Percentiles rank a stretch among this genome's conserved stretches.
These are phyloP conservation scores for Ochromonas danica DNA, from an alignment of 108 stramenopile species.

Conservation along the genomic window DNA sequence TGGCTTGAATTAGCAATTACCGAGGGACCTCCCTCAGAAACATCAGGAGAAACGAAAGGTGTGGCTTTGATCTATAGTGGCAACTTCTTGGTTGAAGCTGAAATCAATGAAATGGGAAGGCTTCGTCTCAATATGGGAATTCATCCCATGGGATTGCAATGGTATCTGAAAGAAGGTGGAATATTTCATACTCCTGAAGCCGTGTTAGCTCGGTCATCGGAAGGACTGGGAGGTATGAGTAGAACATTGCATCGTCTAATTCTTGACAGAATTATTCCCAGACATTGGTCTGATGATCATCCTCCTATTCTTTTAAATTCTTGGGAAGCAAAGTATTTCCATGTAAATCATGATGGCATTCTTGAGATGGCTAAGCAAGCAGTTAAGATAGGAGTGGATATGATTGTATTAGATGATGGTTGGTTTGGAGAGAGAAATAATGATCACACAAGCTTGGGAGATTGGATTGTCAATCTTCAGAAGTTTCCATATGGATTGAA, in stretches of 20 bases:
- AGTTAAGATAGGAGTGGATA: not conserved
- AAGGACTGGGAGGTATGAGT: constrained; percentile 1
- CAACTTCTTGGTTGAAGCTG: constrained; percentile 28
- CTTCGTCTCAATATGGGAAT: constrained; percentile 20
- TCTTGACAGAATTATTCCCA: not conserved
- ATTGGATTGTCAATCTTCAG: constrained; percentile 11
- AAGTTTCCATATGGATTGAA: constrained; percentile 31
- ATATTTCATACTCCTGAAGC: constrained; percentile 6
- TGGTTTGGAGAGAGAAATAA: constrained; percentile 26
- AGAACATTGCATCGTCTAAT: constrained; percentile 1
- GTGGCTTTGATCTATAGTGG: constrained; percentile 35
- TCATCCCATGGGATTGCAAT: constrained; percentile 28
- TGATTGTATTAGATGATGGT: constrained; percentile 40
- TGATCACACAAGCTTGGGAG: constrained; percentile 31
- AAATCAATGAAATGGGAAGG: constrained; percentile 9
- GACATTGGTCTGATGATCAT: not conserved
- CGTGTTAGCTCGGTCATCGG: not conserved
- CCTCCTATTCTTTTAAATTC: constrained; percentile 10
- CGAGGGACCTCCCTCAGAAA: constrained; percentile 4
- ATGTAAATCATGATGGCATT: constrained; percentile 10
- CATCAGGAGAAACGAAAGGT: constrained; percentile 12
- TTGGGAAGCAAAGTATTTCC: constrained; percentile 27
- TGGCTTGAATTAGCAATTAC: no score
- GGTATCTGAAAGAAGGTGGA: constrained; percentile 12
- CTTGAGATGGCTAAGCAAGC: constrained; percentile 7